These are phyloP conservation scores for Fusarium praegraminearum DNA, from an alignment of 2,329 filamentous ascomycete genomes.

Conservation along the genomic window DNA sequence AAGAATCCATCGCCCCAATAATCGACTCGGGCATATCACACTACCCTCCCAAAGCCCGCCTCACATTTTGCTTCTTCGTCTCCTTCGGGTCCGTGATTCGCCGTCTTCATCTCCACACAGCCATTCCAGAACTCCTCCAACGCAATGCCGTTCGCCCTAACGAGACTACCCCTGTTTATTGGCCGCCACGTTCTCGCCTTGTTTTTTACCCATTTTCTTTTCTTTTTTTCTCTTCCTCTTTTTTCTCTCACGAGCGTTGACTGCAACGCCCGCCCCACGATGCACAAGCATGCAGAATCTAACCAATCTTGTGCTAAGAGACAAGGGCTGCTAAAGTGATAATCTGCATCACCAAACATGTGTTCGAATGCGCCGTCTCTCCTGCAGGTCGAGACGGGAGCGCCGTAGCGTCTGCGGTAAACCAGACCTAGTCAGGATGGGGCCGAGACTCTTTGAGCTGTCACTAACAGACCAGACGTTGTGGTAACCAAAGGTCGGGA, in stretches of 20 bases:
- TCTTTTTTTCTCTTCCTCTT: neutral
- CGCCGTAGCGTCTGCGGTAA: slow-evolving; percentile 15
- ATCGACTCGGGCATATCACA: slow-evolving; percentile 37
- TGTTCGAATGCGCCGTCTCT: neutral
- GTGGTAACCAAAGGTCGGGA: neutral
- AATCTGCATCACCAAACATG: slow-evolving; percentile 9
- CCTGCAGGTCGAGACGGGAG: slow-evolving; percentile 18
- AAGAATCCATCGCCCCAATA: slow-evolving; percentile 43
- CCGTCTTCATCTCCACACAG: slow-evolving; percentile 27
- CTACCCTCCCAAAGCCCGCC: slow-evolving; percentile 38
- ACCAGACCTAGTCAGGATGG: slow-evolving; percentile 1
- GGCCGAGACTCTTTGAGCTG: slow-evolving; percentile 6
- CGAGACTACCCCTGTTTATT: slow-evolving; percentile 31
- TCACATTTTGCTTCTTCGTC: slow-evolving; percentile 26
- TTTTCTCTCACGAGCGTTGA: slow-evolving; percentile 19
- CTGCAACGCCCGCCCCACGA: slow-evolving; percentile 31
- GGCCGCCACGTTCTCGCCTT: slow-evolving; percentile 42
- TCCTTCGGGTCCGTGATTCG: slow-evolving; percentile 19
- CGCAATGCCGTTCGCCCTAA: slow-evolving; percentile 48
- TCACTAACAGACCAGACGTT: neutral
- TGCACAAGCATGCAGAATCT: slow-evolving; percentile 5
- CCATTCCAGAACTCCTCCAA: slow-evolving; percentile 30
- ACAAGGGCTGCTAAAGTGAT: slow-evolving; percentile 22
- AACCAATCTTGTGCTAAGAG: slow-evolving; percentile 23
- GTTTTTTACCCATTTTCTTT: slow-evolving; percentile 29